Conservation (phyloP, 177 flowering plant species). For the Vitis hybrid region DNA sequence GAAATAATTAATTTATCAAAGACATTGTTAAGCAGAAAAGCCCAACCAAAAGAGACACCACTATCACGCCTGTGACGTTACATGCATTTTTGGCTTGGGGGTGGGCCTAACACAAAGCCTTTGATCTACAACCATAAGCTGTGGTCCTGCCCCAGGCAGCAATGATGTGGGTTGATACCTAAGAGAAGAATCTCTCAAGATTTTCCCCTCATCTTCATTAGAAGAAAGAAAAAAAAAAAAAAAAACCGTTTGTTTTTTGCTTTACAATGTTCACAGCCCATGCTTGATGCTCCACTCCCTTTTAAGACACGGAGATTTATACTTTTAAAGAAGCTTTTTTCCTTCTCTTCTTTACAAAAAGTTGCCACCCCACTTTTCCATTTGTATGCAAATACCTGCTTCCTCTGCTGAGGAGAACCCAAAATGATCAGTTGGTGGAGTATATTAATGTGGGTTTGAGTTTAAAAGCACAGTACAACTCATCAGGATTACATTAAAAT, state of each 20-base stretch:
- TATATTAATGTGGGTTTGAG: background rate
- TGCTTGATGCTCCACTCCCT: conserved; percentile 14
- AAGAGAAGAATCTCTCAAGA: conserved; percentile 11
- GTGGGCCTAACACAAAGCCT: conserved; percentile 6
- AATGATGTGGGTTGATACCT: conserved; percentile 23
- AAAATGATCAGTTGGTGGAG: background rate
- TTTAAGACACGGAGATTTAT: background rate
- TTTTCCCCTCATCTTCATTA: background rate
- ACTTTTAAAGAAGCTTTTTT: conserved; percentile 19
- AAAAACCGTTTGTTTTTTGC: background rate
- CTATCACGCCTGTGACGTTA: conserved; percentile 20
- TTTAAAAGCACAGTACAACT: conserved; percentile 10
- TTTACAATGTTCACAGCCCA: conserved; percentile 15
- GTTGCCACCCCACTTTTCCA: conserved; percentile 6
- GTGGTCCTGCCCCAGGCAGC: conserved; percentile 23
- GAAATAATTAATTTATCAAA: background rate
- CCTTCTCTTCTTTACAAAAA: conserved; percentile 26
- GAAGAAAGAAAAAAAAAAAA: background rate
- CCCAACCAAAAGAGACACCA: conserved; percentile 1
- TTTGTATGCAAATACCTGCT: background rate
- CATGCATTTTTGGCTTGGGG: conserved; percentile 4
- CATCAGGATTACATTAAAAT: conserved; percentile 6
- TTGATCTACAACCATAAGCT: background rate
- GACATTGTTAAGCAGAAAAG: no score
- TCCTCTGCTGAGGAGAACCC: no score